Evolutionary conservation across 352 stramenopile species (phyloP), one percentile per base, ranked within the genome.

Genomic region (Salisapilia sapeloensis): DNA sequence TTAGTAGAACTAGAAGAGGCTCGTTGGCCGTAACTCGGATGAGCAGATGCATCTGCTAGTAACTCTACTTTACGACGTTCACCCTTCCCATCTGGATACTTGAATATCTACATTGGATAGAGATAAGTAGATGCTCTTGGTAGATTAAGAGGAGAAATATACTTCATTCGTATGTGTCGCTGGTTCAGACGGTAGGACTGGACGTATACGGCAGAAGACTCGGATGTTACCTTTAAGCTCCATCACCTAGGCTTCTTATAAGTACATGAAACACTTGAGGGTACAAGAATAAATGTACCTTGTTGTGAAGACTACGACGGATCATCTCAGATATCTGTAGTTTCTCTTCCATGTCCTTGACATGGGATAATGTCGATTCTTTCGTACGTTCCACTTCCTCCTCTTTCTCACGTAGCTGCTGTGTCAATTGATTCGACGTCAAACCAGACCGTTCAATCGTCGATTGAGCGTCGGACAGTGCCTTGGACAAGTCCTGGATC

Each of bases 201-300:
- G 93, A 7, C 92, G 66, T 1, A 97, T 86, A 16, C 92, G 79
- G 24, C 93, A 94, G 53, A 96, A 97, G 0, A 97, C 91, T 6
- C 92, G 75, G 38, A 98, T 97, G 48, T 97, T 97, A 14, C 93
- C 93, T 53, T 94, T 96, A 3, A 97, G 50, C 45, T 97, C 83
- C 78, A 97, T 96, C 3, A 97, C 77, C 70, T 85, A 18, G 7
- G 8, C 33, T 11, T 18, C 7, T 19, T 6, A 9, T 8, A 6
- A 32, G 6, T 13, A 23, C 15, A 28, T 37, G 9, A 24, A 7
- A 24, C 17, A 24, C 16, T 25, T 8, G 11, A 24, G 13, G 13
- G 12, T 12, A 10, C 17, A 33, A 23, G 2, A 18, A n/a, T 2
- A 15, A 0, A 15, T 26, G 12, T 53, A 77, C 69, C 62, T 91